These are phyloP conservation scores for Crithidia bombi DNA, from an alignment of 208 protist genomes.

Conservation along the genomic window DNA sequence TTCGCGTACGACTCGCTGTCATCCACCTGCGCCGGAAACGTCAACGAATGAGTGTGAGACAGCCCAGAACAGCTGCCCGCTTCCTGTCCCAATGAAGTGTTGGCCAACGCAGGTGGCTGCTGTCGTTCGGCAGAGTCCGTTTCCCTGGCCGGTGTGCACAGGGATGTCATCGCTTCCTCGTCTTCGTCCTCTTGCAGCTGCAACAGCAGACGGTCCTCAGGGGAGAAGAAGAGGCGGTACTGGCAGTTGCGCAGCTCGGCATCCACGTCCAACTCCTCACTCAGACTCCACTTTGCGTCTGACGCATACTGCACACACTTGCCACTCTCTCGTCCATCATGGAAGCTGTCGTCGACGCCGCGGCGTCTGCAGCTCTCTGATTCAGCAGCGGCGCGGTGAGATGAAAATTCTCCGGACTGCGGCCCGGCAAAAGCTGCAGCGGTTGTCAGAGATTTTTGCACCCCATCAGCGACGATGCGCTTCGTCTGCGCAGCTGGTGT, in stretches of 20 bases:
- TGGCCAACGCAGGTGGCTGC: neutral
- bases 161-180: neutral
- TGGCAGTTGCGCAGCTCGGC: conserved; percentile 34
- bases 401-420: too few relatives aligned
- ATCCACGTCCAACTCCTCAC: conserved; percentile 14
- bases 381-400: neutral
- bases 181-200: conserved; percentile 17
- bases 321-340: neutral
- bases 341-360: neutral
- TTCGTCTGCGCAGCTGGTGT: too few relatives aligned
- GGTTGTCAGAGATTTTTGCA: too few relatives aligned
- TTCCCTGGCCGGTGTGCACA: neutral
- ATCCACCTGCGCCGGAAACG: neutral
- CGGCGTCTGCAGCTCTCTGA: neutral
- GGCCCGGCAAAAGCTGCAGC: too few relatives aligned
- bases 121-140: neutral
- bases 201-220: conserved; percentile 43
- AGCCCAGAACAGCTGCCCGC: too few relatives aligned
- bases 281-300: neutral
- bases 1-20: conserved; percentile 2
- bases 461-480: too few relatives aligned
- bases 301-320: too few relatives aligned
- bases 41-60: neutral
- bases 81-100: too few relatives aligned
- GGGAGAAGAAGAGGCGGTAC: conserved; percentile 53